These are phyloP conservation scores for Gentiana dahurica DNA, from an alignment of 257 asterid genomes.

Conservation along the genomic window DNA sequence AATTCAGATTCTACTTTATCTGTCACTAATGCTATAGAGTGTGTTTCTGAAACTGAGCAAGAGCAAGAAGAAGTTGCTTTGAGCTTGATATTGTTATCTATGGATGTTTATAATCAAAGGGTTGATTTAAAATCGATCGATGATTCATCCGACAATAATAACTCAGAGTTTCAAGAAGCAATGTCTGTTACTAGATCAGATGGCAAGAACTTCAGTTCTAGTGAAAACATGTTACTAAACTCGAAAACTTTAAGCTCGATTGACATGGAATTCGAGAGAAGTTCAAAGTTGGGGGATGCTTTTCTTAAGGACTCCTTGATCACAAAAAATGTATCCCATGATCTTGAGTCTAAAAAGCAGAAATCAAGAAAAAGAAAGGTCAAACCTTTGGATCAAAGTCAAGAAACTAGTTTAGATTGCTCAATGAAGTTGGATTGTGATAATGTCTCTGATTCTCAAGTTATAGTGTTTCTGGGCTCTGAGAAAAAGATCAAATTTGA, in stretches of 20 bases:
- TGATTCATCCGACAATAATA: slow-evolving; percentile 35
- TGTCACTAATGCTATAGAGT: slow-evolving; percentile 8
- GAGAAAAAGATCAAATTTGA: slow-evolving; percentile 34
- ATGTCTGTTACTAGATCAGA: slow-evolving; percentile 1
- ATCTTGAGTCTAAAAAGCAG: slow-evolving; percentile 14
- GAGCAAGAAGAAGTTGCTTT: slow-evolving; percentile 79
- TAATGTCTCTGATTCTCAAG: slow-evolving; percentile 5
- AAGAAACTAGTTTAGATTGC: slow-evolving; percentile 9
- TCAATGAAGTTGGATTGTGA: slow-evolving; percentile 8
- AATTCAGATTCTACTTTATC: slow-evolving; percentile 2
- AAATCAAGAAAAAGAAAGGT: slow-evolving; percentile 34
- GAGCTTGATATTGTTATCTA: slow-evolving; percentile 70
- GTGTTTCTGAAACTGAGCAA: slow-evolving; percentile 40
- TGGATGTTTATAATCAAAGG: slow-evolving; percentile 17
- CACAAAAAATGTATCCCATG: slow-evolving; percentile 1
- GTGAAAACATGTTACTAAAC: slow-evolving; percentile 5
- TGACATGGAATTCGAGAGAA: neutral
- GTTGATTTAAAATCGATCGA: slow-evolving; percentile 18
- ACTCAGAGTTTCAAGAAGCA: slow-evolving; percentile 9
- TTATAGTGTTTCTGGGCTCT: neutral
- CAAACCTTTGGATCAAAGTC: slow-evolving; percentile 10
- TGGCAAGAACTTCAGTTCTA: slow-evolving; percentile 5
- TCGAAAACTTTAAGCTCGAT: slow-evolving; percentile 5
- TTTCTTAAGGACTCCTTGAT: slow-evolving; percentile 8
- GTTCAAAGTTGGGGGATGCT: slow-evolving; percentile 17